Base-by-base conservation (phyloP, 805 yeast genomes). In the Myxozyma sirexii region DNA sequence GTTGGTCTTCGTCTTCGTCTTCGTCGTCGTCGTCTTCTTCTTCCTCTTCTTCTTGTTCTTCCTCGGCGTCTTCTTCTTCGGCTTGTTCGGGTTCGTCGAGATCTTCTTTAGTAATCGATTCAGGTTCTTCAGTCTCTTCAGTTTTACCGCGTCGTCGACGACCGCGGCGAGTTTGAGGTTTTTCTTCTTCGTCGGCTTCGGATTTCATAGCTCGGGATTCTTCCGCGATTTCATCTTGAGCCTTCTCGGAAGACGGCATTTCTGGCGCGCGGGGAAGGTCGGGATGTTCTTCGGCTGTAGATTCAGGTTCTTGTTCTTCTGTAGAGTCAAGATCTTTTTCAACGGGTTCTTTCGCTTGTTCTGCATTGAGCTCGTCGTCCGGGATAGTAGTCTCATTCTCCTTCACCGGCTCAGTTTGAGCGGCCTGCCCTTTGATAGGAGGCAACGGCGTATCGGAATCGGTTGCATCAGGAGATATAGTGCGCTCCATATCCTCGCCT, bases 61-160 rank as follows among this genome's bases (percentile, higher is more conserved):
- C 61, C 23, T 49, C 58, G 8, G 41, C 56, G 1, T 47, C 57
- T 19, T 48, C 59, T 27, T 58, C 63, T 37, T 53, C 54, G 19
- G 39, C 61, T 5, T 26, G 45, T 10, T 21, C 52, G 15, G 41
- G 49, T 5, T 54, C 63, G 2, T 37, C 63, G 12, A 48, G 51
- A 17, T 44, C 50, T 7, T 50, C 56, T 4, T 29, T 49, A 39
- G 55, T 56, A 17, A 43, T 59, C 19, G 23, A 45, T 44, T 54
- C 59, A 23, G 35, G 39, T 5, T 53, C 64, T n/a, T 54, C 60
- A 31, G 24, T 47, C 43, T 52, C 58, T 21, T n/a, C 50, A 17
- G 39, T 17, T 39, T 52, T 24, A 44, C 39, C 55, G 38, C 54
- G 23, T 2, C 50, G 27, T 31, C 54, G 26, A 21, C 48, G 37